Evolutionary conservation across 768 basidiomycete species (phyloP), one percentile per base, ranked within the genome.

Genomic region (Podaxis sp.): DNA sequence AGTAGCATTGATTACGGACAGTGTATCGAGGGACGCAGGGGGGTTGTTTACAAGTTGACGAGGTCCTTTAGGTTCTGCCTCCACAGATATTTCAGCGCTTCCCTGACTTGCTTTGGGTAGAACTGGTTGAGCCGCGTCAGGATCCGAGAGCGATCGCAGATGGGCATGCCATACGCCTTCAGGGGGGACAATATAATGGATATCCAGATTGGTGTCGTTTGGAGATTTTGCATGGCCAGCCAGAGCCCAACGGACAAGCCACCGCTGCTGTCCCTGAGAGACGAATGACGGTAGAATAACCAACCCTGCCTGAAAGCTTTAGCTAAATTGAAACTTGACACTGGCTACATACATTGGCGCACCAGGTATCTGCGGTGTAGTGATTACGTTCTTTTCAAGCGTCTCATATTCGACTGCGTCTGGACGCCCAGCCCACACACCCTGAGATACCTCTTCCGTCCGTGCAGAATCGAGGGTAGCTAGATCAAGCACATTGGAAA

Each of bases 171-270:
- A 99, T 24, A 98, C 73, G 12, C 95, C 92, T 11, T 84, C 77
- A 17, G 73, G 55, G 0, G 96, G 96, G 6, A 97, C 78, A 48
- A 78, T 51, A 69, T 96, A 97, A 73, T 98, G 96, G 0, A 87
- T 84, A 60, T 96, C 91, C 22, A 98, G 87, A 67, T 95, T 96
- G 0, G 93, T 96, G 60, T 91, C 88, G 71, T 97, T 97, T 0
- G 94, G 93, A 40, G 80, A 74, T 2, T 81, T 80, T 1, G 95
- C 90, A 67, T 96, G 93, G 20, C 89, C 82, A 10, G 79, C 70
- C 6, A 99, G 84, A 24, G 91, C 84, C 84, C 92, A 91, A 59
- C 75, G 75, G 26, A 92, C 80, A 4, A 98, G 82, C 1, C 80
- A 72, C 24, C 86, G 82, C 70, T 99, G 96, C 40, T 86, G 79